Evolutionary conservation across 179 eudicot species (phyloP).

Genomic region (Silene vulgaris): DNA sequence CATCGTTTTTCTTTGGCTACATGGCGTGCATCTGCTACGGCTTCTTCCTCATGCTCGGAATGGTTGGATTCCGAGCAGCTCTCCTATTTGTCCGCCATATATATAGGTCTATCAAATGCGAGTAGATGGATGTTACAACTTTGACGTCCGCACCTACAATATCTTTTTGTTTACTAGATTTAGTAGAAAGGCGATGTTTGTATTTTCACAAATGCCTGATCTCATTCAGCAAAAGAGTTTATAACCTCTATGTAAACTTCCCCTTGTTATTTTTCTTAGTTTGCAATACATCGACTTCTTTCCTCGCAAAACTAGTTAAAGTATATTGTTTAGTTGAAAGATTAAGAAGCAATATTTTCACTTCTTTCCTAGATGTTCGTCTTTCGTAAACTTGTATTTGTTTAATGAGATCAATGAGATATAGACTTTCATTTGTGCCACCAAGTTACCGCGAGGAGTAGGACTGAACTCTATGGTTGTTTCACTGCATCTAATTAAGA

Average conservation of each 20-base stretch:
- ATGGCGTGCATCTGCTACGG: conserved; percentile 51
- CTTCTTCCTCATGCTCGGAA: conserved; percentile 52
- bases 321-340: background rate
- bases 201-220: conserved; percentile 28
- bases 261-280: conserved; percentile 5
- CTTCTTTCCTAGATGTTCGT: background rate
- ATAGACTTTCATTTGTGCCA: too few relatives aligned
- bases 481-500: too few relatives aligned
- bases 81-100: conserved; percentile 45
- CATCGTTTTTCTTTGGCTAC: conserved; percentile 46
- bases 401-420: too few relatives aligned
- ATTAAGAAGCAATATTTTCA: background rate
- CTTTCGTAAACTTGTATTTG: background rate
- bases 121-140: conserved; percentile 26
- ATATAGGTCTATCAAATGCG: conserved; percentile 41
- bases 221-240: conserved; percentile 20
- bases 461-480: too few relatives aligned
- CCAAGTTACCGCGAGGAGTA: too few relatives aligned
- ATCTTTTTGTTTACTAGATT: conserved; percentile 28
- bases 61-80: conserved; percentile 46
- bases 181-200: conserved; percentile 26
- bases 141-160: conserved; percentile 11
- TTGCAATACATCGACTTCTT: too few relatives aligned
- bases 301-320: background rate
- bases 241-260: conserved; percentile 19